phyloP scores from a whole-genome alignment of 805 yeast species.

The Wickerhamiella brachini region DNA sequence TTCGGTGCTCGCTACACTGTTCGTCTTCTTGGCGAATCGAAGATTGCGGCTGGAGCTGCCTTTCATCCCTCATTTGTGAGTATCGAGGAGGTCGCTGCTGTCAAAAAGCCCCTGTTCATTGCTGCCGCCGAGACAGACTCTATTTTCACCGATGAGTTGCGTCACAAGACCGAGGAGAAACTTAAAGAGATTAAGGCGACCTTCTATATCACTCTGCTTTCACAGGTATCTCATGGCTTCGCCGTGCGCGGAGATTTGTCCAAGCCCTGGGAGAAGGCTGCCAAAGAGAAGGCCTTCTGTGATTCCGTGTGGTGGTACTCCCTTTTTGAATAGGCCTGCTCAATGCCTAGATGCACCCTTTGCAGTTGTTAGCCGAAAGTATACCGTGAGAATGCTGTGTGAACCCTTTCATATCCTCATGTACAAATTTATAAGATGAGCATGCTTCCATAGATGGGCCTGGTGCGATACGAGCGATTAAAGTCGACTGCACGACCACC shows the following conservation, averaged over 20 bases:
- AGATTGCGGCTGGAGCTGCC: constrained; percentile 44
- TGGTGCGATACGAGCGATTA: no score
- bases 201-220: constrained; percentile 48
- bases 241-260: constrained; percentile 61
- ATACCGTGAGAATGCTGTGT: no score
- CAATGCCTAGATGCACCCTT: no score
- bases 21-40: constrained; percentile 32
- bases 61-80: constrained; percentile 76
- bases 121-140: constrained; percentile 63
- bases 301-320: constrained; percentile 25
- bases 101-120: constrained; percentile 52
- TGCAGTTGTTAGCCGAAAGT: no score
- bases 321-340: constrained; percentile 3
- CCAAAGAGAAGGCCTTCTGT: constrained; percentile 50
- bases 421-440: no score
- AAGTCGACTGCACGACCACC: no score
- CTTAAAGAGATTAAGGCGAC: constrained; percentile 39
- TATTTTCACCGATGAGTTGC: constrained; percentile 48
- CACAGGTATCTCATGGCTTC: constrained; percentile 63
- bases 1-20: constrained; percentile 66
- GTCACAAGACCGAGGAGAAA: constrained; percentile 46
- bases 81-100: constrained; percentile 46
- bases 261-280: constrained; percentile 40
- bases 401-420: no score
- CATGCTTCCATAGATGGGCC: no score